phyloP scores from a whole-genome alignment of 257 asterid genomes.

The Petunia axillaris region DNA sequence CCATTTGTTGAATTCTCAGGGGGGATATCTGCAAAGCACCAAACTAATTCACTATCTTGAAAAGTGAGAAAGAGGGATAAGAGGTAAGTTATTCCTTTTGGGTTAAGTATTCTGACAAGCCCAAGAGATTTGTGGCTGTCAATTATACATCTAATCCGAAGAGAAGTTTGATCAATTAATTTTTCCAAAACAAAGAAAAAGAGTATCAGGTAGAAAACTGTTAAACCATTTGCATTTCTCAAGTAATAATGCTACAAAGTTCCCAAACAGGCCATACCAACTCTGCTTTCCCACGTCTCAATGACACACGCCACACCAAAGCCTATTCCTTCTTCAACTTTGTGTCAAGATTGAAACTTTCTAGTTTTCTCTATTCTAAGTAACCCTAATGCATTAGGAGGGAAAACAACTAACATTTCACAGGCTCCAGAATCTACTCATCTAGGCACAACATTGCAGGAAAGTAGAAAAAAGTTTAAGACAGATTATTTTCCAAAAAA shows the following conservation, averaged over 20 bases:
- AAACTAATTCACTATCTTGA: conserved; percentile 22
- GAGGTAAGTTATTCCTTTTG: background rate
- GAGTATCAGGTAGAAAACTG: conserved; percentile 16
- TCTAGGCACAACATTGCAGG: background rate
- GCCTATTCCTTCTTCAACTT: background rate
- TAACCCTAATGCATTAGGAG: background rate
- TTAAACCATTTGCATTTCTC: background rate
- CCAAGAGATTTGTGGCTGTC: conserved; percentile 2
- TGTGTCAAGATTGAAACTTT: background rate
- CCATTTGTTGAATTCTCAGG: conserved; percentile 81
- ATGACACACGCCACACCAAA: conserved; percentile 4
- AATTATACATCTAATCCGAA: background rate
- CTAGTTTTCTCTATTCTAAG: background rate
- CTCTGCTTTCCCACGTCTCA: background rate
- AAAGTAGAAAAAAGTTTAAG: background rate
- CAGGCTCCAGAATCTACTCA: background rate
- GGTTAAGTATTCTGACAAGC: conserved; percentile 8
- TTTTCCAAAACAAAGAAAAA: background rate
- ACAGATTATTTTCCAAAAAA: background rate
- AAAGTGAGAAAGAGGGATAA: background rate
- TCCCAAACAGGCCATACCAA: background rate
- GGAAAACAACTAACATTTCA: conserved; percentile 16
- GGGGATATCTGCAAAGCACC: conserved; percentile 67
- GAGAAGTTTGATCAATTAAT: conserved; percentile 7
- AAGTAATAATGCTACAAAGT: background rate